Conservation (phyloP, 2,329 filamentous ascomycete genomes). For the Aspergillus floridensis region DNA sequence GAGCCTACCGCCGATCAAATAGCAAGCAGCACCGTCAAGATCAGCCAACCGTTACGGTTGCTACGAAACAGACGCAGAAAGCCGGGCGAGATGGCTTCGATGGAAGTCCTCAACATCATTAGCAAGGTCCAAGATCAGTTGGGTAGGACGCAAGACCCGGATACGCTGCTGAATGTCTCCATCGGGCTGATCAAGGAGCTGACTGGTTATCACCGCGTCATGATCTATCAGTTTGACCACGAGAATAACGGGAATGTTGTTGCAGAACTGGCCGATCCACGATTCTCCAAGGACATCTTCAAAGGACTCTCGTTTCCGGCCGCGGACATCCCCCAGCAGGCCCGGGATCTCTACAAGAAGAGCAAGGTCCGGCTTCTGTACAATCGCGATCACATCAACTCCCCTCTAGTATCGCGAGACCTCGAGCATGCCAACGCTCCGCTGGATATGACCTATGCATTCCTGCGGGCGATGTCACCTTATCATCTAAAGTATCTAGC, state of each 20-base stretch:
- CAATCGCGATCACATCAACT: slow-evolving; percentile 75
- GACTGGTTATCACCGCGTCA: background rate
- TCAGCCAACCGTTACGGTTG: slow-evolving; percentile 60
- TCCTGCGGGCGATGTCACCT: slow-evolving; percentile 78
- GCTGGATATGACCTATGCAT: slow-evolving; percentile 78
- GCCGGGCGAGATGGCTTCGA: background rate
- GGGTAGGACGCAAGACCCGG: background rate
- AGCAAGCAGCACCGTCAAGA: slow-evolving; percentile 69
- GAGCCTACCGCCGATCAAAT: slow-evolving; percentile 73
- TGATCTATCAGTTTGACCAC: background rate
- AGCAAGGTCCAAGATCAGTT: background rate
- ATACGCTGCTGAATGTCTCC: background rate
- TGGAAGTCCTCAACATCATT: background rate
- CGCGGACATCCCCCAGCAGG: slow-evolving; percentile 45
- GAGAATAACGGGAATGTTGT: background rate
- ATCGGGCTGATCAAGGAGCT: background rate
- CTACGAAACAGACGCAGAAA: background rate
- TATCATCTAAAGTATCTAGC: slow-evolving; percentile 82
- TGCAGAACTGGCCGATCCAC: background rate
- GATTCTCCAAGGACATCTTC: background rate
- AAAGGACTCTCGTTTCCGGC: background rate
- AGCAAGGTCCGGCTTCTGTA: slow-evolving; percentile 88
- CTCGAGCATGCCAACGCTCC: slow-evolving; percentile 67
- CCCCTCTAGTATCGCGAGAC: slow-evolving; percentile 72
- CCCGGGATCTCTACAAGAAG: slow-evolving; percentile 84